Evolutionary conservation across 257 asterid species (phyloP).

Genomic region (Fraxinus quadrangulata): DNA sequence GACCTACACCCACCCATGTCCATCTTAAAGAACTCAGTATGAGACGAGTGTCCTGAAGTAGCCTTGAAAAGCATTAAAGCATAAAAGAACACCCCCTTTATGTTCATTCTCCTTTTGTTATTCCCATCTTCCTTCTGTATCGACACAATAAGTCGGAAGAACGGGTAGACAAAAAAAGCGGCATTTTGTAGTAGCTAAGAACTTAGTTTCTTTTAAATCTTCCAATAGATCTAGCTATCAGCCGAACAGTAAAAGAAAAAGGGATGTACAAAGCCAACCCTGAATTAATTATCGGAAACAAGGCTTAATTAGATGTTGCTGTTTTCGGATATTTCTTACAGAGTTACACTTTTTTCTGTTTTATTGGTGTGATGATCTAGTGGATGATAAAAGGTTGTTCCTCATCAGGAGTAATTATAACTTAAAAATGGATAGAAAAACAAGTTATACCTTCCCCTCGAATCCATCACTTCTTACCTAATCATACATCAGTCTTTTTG

Average conservation of each 20-base stretch:
- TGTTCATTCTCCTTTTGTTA: not conserved
- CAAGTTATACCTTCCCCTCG: not conserved
- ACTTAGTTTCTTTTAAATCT: not conserved
- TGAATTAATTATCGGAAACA: not conserved
- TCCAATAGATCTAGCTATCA: not conserved
- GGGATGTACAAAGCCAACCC: not conserved
- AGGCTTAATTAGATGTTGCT: not conserved
- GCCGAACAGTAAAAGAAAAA: not conserved
- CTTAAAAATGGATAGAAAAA: not conserved
- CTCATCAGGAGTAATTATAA: not conserved
- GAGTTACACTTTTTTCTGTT: constrained; percentile 10
- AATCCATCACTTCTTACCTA: constrained; percentile 1
- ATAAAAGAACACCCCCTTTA: constrained; percentile 11
- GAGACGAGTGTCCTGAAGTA: constrained; percentile 43
- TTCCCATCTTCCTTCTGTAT: not conserved
- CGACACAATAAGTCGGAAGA: not conserved
- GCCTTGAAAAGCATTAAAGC: constrained; percentile 32
- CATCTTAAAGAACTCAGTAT: constrained; percentile 29
- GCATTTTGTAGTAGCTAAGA: not conserved
- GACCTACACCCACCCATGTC: constrained; percentile 30
- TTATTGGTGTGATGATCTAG: constrained; percentile 19
- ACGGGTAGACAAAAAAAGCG: too few relatives aligned
- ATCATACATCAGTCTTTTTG: not conserved
- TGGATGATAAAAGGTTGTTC: constrained; percentile 20
- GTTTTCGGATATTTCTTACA: not conserved